A percentile compares a stretch with the other conserved stretches of the same genome.
phyloP scores from a whole-genome alignment of 139 green algal genomes.

The Auxenochlorella protothecoides region DNA sequence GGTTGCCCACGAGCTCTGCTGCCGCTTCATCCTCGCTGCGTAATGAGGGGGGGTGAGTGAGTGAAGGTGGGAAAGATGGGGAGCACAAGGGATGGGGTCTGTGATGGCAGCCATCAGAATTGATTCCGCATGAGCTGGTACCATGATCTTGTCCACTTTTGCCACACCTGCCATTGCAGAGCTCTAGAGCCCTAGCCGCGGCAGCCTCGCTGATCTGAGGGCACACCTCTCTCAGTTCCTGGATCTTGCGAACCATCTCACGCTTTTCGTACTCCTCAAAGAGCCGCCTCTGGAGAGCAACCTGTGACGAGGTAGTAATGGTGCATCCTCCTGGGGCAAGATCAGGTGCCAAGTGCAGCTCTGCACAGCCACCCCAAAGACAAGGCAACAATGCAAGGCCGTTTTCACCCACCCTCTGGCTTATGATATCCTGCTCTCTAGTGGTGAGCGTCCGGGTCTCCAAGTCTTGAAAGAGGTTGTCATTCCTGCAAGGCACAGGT shows the following conservation, averaged over 20 bases:
- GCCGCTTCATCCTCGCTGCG: conserved; percentile 58
- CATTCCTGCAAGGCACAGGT: conserved; percentile 34
- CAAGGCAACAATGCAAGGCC: not conserved
- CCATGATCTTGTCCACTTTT: too few relatives aligned
- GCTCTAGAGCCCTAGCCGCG: conserved; percentile 32
- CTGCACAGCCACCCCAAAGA: too few relatives aligned
- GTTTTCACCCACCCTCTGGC: conserved; percentile 42
- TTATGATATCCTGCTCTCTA: conserved; percentile 63
- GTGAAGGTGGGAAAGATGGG: too few relatives aligned
- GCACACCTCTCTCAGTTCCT: conserved; percentile 51
- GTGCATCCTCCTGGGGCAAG: too few relatives aligned
- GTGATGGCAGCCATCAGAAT: too few relatives aligned
- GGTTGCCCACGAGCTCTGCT: conserved; percentile 36
- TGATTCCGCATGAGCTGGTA: too few relatives aligned
- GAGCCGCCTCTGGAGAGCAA: conserved; percentile 58
- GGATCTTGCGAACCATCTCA: conserved; percentile 53
- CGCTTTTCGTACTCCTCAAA: conserved; percentile 57
- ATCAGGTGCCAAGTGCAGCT: too few relatives aligned
- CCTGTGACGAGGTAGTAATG: conserved; percentile 17
- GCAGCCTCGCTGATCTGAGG: conserved; percentile 36
- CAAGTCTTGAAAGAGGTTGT: conserved; percentile 70
- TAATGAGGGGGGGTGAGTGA: too few relatives aligned
- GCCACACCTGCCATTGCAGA: conserved; percentile 49
- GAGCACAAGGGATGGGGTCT: too few relatives aligned
- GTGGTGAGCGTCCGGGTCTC: conserved; percentile 59